Conservation (phyloP, 768 basidiomycete genomes). For the Steccherinum ochraceum region DNA sequence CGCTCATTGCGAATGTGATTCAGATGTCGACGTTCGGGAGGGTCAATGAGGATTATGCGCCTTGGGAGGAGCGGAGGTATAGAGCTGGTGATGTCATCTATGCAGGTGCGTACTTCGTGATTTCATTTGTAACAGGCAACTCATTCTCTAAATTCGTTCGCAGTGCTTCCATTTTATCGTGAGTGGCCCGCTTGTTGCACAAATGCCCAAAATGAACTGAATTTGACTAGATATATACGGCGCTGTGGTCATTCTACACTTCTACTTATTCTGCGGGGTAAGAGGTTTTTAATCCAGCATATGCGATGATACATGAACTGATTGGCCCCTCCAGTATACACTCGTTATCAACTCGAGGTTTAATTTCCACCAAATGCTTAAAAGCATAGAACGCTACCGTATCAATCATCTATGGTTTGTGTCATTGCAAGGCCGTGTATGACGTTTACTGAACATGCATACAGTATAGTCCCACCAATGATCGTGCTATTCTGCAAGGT, state of each 20-base stretch:
- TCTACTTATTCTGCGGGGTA: constrained; percentile 23
- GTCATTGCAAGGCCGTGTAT: background rate
- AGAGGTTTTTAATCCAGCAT: background rate
- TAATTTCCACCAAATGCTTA: constrained; percentile 24
- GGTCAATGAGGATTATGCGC: constrained; percentile 27
- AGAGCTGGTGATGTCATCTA: constrained; percentile 50
- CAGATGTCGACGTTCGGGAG: constrained; percentile 19
- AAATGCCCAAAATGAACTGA: background rate
- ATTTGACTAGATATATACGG: constrained; percentile 39
- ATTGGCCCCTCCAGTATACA: constrained; percentile 18
- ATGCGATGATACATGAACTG: too few species aligned
- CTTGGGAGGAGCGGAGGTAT: constrained; percentile 34
- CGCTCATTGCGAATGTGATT: constrained; percentile 27
- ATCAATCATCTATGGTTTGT: constrained; percentile 27
- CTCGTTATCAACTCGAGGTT: constrained; percentile 29
- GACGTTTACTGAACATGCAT: background rate
- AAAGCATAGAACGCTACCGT: constrained; percentile 28
- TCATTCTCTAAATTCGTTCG: constrained; percentile 14
- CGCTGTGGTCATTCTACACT: constrained; percentile 23
- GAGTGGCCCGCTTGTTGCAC: constrained; percentile 1
- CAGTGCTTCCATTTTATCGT: constrained; percentile 28
- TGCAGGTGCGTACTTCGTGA: constrained; percentile 34
- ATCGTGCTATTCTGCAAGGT: constrained; percentile 31
- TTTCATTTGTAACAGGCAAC: constrained; percentile 1
- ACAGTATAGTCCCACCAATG: constrained; percentile 29